A percentile compares a stretch with the other conserved stretches of the same genome.
phyloP scores from a whole-genome alignment of 129 eudicot genomes.

The Lactuca sativa region DNA sequence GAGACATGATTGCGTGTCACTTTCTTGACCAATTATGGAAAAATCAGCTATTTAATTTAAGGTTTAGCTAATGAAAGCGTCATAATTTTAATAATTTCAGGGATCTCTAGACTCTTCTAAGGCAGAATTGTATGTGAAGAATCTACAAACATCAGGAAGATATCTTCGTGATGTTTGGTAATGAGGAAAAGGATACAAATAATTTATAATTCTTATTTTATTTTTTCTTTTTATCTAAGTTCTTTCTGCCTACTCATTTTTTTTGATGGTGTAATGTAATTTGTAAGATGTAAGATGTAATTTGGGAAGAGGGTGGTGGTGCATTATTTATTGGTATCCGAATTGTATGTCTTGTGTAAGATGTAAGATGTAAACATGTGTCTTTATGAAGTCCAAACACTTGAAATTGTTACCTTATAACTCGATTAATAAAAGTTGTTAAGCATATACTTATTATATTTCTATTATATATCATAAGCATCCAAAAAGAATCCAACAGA shows the following conservation, averaged over 20 bases:
- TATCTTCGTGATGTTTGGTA: conserved; percentile 85
- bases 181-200: conserved; percentile 11
- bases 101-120: conserved; percentile 51
- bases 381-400: conserved; percentile 1
- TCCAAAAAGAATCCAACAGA: no score
- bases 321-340: background rate
- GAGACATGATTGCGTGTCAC: conserved; percentile 13
- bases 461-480: background rate
- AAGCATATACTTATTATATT: background rate
- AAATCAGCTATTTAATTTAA: background rate
- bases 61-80: background rate
- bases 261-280: conserved; percentile 15
- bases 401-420: conserved; percentile 5
- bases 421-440: background rate
- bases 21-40: background rate
- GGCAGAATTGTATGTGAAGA: conserved; percentile 74
- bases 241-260: background rate
- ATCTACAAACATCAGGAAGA: conserved; percentile 76
- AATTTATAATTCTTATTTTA: no score
- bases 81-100: conserved; percentile 19
- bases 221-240: background rate
- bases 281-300: background rate
- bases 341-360: conserved; percentile 7
- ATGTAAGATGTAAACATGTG: conserved; percentile 9
- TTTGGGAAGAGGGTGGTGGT: background rate